Conservation (phyloP, 441 rosid species). For the Pelargonium myrrhifolium region DNA sequence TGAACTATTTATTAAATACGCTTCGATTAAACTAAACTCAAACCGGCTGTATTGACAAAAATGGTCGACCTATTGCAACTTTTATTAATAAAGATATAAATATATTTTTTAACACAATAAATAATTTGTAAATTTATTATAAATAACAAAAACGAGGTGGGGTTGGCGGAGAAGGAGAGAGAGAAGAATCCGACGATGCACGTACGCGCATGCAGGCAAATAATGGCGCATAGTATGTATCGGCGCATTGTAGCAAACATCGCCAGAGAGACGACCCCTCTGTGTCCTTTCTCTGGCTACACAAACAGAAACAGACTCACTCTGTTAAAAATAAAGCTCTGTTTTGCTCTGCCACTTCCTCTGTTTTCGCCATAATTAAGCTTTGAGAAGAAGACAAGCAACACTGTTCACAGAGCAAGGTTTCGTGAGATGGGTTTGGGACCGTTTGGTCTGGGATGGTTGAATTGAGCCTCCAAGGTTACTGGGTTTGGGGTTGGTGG, state of each 20-base stretch:
- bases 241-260: constrained; percentile 6
- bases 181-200: constrained; percentile 4
- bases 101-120: too few species aligned
- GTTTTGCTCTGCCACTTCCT: too few species aligned
- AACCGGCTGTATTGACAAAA: too few species aligned
- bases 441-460: not conserved
- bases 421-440: not conserved
- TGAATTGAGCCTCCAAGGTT: not conserved
- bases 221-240: not conserved
- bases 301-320: not conserved
- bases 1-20: too few species aligned
- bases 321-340: not conserved
- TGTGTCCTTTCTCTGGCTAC: not conserved
- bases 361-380: too few species aligned
- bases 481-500: not conserved
- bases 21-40: too few species aligned
- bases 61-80: too few species aligned
- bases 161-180: constrained; percentile 2
- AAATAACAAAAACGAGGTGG: not conserved
- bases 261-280: not conserved
- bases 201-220: constrained; percentile 7
- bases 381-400: too few species aligned
- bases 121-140: too few species aligned
- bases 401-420: not conserved
- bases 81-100: too few species aligned